Evolutionary conservation across 257 asterid species (phyloP).

Genomic region (Knoxia roxburghii): DNA sequence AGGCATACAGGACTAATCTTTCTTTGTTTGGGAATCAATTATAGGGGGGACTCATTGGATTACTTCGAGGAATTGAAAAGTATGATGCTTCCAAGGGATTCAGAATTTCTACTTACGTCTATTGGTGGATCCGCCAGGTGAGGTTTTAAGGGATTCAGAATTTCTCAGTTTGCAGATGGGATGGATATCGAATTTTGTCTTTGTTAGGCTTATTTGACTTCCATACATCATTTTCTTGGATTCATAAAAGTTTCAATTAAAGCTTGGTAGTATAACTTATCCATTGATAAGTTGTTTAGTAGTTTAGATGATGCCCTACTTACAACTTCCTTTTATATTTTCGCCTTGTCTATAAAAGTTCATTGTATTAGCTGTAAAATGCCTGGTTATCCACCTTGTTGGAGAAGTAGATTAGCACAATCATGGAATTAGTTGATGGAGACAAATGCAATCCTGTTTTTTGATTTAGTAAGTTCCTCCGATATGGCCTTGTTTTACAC

Average conservation of each 20-base stretch:
- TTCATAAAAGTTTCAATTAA: background rate
- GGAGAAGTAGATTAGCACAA: background rate
- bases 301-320: background rate
- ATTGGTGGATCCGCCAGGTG: constrained; percentile 99
- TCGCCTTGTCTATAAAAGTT: no score
- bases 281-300: background rate
- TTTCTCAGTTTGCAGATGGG: background rate
- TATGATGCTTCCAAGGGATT: constrained; percentile 91
- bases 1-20: no score
- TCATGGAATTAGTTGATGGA: background rate
- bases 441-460: background rate
- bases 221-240: background rate
- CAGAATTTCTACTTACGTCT: constrained; percentile 92
- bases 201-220: background rate
- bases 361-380: no score
- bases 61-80: constrained; percentile 92
- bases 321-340: background rate
- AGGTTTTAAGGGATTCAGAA: background rate
- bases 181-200: background rate
- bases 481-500: background rate
- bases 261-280: background rate
- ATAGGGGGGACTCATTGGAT: constrained; percentile 90
- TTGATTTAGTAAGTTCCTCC: no score
- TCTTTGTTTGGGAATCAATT: constrained; percentile 17
- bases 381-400: background rate